These are phyloP conservation scores for Fusarium siculi DNA, from an alignment of 2,329 filamentous ascomycete genomes.

Conservation along the genomic window DNA sequence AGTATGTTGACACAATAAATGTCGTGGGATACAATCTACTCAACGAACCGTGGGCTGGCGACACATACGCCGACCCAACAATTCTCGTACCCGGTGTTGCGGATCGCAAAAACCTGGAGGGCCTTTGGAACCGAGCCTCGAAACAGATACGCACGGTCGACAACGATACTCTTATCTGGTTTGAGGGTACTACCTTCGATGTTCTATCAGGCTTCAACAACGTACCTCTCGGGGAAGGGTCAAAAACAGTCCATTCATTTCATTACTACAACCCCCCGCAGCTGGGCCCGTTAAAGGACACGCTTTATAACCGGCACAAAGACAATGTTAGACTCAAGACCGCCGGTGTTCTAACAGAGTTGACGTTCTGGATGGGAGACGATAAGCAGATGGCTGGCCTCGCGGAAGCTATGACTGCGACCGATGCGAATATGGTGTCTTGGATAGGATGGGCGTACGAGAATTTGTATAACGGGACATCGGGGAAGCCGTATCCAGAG, in stretches of 20 bases:
- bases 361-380: not conserved
- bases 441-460: not conserved
- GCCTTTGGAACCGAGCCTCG: not conserved
- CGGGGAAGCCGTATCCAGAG: not conserved
- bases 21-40: not conserved
- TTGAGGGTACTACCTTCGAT: not conserved
- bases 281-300: rapidly evolving
- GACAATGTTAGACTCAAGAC: not conserved
- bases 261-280: not conserved
- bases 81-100: not conserved
- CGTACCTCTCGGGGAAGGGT: not conserved
- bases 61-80: not conserved
- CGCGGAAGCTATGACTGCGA: rapidly evolving
- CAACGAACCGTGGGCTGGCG: not conserved
- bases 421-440: not conserved
- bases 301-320: rapidly evolving
- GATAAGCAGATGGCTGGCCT: not conserved
- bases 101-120: not conserved
- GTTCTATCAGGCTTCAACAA: not conserved
- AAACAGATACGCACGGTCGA: not conserved
- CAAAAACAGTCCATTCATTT: not conserved
- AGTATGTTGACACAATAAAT: not conserved
- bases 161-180: not conserved
- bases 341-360: rapidly evolving
- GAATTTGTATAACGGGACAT: not conserved